Evolutionary conservation across 2,329 filamentous ascomycete species (phyloP).

Genomic region (Pseudopyrenochaeta lycopersici): DNA sequence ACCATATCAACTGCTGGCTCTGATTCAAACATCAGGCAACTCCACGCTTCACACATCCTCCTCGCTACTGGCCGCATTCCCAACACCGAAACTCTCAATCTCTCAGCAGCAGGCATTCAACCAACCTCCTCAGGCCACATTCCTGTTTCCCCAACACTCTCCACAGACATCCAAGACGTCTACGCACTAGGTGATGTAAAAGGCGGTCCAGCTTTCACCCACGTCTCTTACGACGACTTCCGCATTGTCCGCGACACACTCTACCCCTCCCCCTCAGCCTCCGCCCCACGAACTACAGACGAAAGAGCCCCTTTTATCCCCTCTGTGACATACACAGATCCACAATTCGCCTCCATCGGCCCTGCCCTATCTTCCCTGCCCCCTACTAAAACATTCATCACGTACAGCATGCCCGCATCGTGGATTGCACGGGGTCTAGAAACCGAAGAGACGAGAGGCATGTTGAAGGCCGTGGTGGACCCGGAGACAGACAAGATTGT

Average conservation of each 20-base stretch:
- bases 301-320: conserved; percentile 48
- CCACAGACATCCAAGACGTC: conserved; percentile 54
- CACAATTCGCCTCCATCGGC: conserved; percentile 63
- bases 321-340: conserved; percentile 63
- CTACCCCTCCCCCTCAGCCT: not conserved
- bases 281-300: conserved; percentile 12
- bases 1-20: conserved; percentile 14
- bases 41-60: conserved; percentile 59
- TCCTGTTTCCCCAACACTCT: conserved; percentile 54
- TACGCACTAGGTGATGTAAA: conserved; percentile 64
- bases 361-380: conserved; percentile 55
- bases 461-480: conserved; percentile 64
- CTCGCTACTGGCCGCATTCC: conserved; percentile 61
- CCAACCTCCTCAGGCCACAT: conserved; percentile 56
- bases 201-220: conserved; percentile 63
- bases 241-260: conserved; percentile 61
- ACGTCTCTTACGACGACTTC: conserved; percentile 66
- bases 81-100: conserved; percentile 59
- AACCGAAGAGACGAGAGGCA: conserved; percentile 60
- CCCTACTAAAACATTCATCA: not conserved
- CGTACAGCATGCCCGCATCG: conserved; percentile 58
- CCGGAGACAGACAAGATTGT: conserved; percentile 59
- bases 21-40: conserved; percentile 10
- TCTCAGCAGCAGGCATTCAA: conserved; percentile 53
- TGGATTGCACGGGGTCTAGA: conserved; percentile 62